Percentiles rank a stretch among this genome's conserved stretches.
Evolutionary conservation across 176 grass and related monocot species (phyloP).

Genomic region (Cymbopogon citratus): DNA sequence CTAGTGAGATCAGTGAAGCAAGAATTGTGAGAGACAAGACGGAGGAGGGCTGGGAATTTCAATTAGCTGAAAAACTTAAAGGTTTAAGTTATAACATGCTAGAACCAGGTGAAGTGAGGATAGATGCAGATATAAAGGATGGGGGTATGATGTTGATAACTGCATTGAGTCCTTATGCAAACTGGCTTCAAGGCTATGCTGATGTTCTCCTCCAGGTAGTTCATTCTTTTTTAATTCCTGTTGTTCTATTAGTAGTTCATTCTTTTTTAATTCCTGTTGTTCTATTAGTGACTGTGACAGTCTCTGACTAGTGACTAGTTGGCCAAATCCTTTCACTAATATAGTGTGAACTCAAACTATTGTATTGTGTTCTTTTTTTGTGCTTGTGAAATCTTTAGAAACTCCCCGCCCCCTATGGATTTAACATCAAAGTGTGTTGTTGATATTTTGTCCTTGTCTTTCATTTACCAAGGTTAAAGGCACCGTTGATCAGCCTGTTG

Average conservation of each 20-base stretch:
- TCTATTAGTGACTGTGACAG: background rate
- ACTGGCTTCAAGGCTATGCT: slow-evolving; percentile 96
- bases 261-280: slow-evolving; percentile 12
- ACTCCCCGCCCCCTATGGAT: background rate
- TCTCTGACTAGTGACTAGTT: background rate
- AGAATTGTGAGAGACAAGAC: slow-evolving; percentile 72
- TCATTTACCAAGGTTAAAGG: slow-evolving; percentile 72
- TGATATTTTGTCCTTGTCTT: slow-evolving; percentile 22
- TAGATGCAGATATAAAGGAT: slow-evolving; percentile 99
- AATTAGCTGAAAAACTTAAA: slow-evolving; percentile 92
- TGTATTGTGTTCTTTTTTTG: slow-evolving; percentile 16
- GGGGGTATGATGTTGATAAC: slow-evolving; percentile 94
- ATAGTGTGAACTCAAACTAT: slow-evolving; percentile 19
- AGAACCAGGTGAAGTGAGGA: slow-evolving; percentile 80
- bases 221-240: slow-evolving; percentile 17
- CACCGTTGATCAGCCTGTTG: slow-evolving; percentile 91
- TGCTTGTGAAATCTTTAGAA: background rate
- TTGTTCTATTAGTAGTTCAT: slow-evolving; percentile 17
- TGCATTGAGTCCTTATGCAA: slow-evolving; percentile 83
- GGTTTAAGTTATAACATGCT: slow-evolving; percentile 92
- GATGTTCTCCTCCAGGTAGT: slow-evolving; percentile 88
- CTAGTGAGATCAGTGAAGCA: slow-evolving; percentile 69
- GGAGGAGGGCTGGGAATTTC: slow-evolving; percentile 91
- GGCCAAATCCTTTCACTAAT: slow-evolving; percentile 5
- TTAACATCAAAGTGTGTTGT: slow-evolving; percentile 8